Evolutionary conservation across 768 basidiomycete genomes (phyloP).

Genomic region (Lactifluus piperatus): DNA sequence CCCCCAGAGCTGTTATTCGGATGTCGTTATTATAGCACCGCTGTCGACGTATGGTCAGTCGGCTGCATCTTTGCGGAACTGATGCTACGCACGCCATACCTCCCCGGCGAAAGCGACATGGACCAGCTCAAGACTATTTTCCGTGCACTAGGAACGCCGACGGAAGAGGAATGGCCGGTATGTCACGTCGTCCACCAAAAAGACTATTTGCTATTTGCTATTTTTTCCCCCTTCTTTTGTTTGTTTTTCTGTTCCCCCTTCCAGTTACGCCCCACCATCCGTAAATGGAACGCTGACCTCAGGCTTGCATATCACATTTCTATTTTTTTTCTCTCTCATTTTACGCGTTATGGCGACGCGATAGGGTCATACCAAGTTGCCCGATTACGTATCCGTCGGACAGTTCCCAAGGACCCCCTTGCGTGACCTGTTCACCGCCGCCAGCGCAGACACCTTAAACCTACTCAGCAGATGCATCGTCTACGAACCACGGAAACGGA

Average conservation of each 20-base stretch:
- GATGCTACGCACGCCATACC: constrained; percentile 91
- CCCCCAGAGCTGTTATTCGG: constrained; percentile 94
- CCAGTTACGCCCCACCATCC: background rate
- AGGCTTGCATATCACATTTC: too few relatives aligned
- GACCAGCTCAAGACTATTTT: constrained; percentile 95
- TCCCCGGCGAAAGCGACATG: constrained; percentile 93
- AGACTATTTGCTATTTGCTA: background rate
- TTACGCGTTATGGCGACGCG: background rate
- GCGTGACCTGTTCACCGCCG: constrained; percentile 85
- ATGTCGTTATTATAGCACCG: constrained; percentile 80
- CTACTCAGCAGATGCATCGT: constrained; percentile 69
- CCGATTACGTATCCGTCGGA: constrained; percentile 81
- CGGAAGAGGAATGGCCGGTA: constrained; percentile 97
- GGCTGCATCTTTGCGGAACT: constrained; percentile 98
- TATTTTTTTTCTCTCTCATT: background rate
- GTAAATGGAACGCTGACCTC: background rate
- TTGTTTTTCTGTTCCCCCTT: background rate
- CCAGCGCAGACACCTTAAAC: constrained; percentile 77
- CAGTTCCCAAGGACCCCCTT: constrained; percentile 79
- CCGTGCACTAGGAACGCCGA: constrained; percentile 89
- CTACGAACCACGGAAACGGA: constrained; percentile 80
- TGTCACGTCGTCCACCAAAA: constrained; percentile 21
- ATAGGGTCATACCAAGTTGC: constrained; percentile 84
- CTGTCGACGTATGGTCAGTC: constrained; percentile 95
- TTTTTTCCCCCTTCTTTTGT: background rate